A percentile compares a stretch with the other conserved stretches of the same genome.
These are phyloP conservation scores for Beverwykella pulmonaria DNA, from an alignment of 495 filamentous ascomycete genomes.

Conservation along the genomic window DNA sequence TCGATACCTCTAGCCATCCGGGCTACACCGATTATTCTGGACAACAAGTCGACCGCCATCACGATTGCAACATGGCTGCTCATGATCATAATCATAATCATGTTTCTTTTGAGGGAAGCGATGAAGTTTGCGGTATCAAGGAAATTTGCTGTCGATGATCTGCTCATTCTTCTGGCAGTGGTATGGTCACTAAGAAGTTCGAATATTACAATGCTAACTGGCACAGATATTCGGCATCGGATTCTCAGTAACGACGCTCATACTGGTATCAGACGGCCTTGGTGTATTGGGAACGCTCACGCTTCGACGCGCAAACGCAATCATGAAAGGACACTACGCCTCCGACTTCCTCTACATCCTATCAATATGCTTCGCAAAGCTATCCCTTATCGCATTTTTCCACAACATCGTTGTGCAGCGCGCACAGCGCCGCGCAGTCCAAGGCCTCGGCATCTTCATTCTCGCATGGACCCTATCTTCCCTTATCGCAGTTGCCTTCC, in stretches of 20 bases:
- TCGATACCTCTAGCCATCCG: constrained; percentile 5
- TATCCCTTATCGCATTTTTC: constrained; percentile 29
- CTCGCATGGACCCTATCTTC: constrained; percentile 33
- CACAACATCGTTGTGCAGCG: constrained; percentile 7
- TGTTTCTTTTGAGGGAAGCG: constrained; percentile 15
- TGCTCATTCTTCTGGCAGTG: constrained; percentile 28
- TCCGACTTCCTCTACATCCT: constrained; percentile 34
- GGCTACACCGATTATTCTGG: constrained; percentile 16
- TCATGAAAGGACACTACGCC: constrained; percentile 32
- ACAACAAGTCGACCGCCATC: constrained; percentile 24
- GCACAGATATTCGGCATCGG: constrained; percentile 20
- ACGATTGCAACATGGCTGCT: constrained; percentile 22
- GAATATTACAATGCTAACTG: not conserved
- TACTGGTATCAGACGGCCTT: constrained; percentile 32
- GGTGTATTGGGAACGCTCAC: constrained; percentile 14
- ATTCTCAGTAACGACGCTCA: constrained; percentile 21
- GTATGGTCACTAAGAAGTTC: constrained; percentile 5
- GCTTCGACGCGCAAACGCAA: constrained; percentile 10
- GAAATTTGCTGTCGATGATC: constrained; percentile 25
- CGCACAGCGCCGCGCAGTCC: constrained; percentile 5
- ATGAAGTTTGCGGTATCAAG: constrained; percentile 23
- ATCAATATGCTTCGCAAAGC: constrained; percentile 29
- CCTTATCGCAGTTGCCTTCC: constrained; percentile 37
- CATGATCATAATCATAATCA: constrained; percentile 16
- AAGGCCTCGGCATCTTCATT: constrained; percentile 29